Conservation (phyloP, 2,329 filamentous ascomycete species). For the Chaetomium strumarium region DNA sequence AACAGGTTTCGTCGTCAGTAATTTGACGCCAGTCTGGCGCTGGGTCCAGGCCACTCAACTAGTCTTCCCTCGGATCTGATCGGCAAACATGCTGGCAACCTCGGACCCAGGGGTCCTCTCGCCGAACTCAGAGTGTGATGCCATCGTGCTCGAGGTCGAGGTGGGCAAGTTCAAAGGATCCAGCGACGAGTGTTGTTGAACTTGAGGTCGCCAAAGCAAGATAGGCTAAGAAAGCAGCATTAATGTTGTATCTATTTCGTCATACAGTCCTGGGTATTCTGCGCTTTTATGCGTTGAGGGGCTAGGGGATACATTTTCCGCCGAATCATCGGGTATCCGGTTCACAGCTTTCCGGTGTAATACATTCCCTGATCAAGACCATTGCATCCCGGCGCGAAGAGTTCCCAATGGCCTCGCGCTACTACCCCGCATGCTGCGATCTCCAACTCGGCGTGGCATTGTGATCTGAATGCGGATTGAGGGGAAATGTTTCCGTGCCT, state of each 20-base stretch:
- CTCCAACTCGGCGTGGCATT: neutral
- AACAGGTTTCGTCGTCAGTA: neutral
- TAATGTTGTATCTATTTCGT: too few species aligned
- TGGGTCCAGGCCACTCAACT: constrained; percentile 19
- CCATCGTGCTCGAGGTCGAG: constrained; percentile 19
- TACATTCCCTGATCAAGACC: neutral
- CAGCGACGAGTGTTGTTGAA: neutral
- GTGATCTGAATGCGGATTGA: too few species aligned
- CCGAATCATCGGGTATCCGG: constrained; percentile 1
- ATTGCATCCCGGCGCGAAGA: neutral
- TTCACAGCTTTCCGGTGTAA: neutral
- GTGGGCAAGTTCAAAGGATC: too few species aligned
- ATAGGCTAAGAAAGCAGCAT: neutral
- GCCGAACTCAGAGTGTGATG: constrained; percentile 33
- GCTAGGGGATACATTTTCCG: constrained; percentile 10
- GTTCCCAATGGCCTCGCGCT: neutral
- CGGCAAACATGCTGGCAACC: constrained; percentile 27
- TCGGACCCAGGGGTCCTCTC: constrained; percentile 32
- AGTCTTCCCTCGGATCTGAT: constrained; percentile 28
- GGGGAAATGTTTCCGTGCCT: constrained; percentile 9
- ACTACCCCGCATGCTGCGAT: constrained; percentile 4
- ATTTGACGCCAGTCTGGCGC: neutral
- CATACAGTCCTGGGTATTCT: too few species aligned
- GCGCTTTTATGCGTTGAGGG: neutral
- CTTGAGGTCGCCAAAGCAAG: neutral